Percentiles rank a stretch among this genome's conserved stretches.
phyloP scores from a whole-genome alignment of 345 rosid species.

The Pugionium cornutum region DNA sequence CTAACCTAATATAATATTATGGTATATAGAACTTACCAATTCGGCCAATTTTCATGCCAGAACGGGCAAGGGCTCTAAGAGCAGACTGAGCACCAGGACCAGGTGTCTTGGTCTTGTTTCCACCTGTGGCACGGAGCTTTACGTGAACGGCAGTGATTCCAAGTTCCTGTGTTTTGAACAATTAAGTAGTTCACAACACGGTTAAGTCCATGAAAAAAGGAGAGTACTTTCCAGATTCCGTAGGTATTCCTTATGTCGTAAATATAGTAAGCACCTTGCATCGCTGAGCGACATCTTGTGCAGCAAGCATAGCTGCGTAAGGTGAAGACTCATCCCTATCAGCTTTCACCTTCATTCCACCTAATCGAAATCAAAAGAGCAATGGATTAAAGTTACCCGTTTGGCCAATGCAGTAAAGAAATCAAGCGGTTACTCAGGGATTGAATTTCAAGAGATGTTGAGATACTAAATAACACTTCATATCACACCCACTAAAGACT shows the following conservation, averaged over 20 bases:
- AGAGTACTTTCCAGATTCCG: background rate
- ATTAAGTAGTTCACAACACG: background rate
- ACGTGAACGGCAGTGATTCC: slow-evolving; percentile 77
- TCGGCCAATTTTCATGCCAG: slow-evolving; percentile 94
- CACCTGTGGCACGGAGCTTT: slow-evolving; percentile 82
- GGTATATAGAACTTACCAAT: slow-evolving; percentile 48
- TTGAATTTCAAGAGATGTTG: background rate
- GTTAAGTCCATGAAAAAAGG: background rate
- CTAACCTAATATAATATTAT: background rate
- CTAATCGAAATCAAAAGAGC: slow-evolving; percentile 34
- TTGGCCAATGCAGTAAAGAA: background rate
- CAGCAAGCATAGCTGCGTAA: slow-evolving; percentile 88
- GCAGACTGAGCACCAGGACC: slow-evolving; percentile 96
- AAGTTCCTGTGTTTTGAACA: slow-evolving; percentile 50
- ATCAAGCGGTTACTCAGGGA: background rate
- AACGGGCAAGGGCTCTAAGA: slow-evolving; percentile 91
- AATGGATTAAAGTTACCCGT: background rate
- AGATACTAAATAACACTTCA: background rate
- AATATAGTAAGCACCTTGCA: slow-evolving; percentile 57
- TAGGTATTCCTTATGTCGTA: too few species aligned
- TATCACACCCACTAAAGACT: background rate
- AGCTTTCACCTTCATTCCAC: slow-evolving; percentile 97
- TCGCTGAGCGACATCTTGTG: slow-evolving; percentile 70
- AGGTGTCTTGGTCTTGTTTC: slow-evolving; percentile 84
- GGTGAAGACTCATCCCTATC: slow-evolving; percentile 82